Evolutionary conservation across 2,329 filamentous ascomycete genomes (phyloP), one percentile per base, ranked within the genome.

Genomic region (Colletotrichum musae): DNA sequence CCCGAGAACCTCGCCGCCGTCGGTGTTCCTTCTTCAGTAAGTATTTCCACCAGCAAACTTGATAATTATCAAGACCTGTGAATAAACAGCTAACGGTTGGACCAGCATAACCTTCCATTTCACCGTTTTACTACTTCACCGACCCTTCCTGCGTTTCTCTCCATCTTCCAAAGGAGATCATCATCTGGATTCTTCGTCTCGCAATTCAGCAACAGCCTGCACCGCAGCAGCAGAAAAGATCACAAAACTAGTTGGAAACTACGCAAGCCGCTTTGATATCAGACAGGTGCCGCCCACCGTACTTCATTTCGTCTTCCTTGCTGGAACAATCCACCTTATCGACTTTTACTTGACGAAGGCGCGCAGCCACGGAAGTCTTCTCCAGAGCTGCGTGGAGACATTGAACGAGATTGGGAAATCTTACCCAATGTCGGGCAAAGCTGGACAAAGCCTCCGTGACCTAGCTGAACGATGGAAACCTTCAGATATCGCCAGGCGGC

Each of bases 51-150:
- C 4, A 9, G 4, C 1, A 10, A 21, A 6, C 32, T 10, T 10
- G 32, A 10, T 3, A 36, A 21, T 36, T 2, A 43, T 4, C 15
- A 16, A 7, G 7, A 13, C 21, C 1, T 13, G 5, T 6, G 2
- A 3, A 9, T 10, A 5, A 5, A 2, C 0, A 45, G 47, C 54
- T 65, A 9, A 52, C 4, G 1, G 15, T 2, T 7, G 5, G 21
- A 10, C 2, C 6, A 70, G 67, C 6, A 67, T 70, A 62, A 61
- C 16, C 0, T 61, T 70, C 6, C 67, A 67, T 16, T 67, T 67
- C 16, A 48, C 15, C 24, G 36, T 61, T 4, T 43, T 70, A 3
- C 48, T 67, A 3, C 67, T 70, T 1, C 62, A 70, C 13, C 67
- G 67, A 9, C 63, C 67, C 4, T 70, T 67, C 9, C 15, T 67